Base-by-base conservation (phyloP, 2,329 filamentous ascomycete species). In the Ascochyta clinopodiicola region DNA sequence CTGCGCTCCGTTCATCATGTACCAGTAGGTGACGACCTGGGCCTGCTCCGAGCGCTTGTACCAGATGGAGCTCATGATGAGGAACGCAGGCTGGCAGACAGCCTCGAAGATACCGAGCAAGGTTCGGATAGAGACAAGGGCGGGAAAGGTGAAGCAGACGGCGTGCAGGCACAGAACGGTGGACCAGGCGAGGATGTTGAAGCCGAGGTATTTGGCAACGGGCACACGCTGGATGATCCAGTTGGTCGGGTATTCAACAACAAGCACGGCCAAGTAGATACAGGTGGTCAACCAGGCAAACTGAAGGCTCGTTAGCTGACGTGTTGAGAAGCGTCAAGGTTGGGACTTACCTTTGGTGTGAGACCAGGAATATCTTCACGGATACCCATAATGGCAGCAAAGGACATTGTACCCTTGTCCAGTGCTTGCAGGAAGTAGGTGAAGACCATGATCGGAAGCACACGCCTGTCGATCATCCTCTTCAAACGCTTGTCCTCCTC, bases 1-100 rank as follows among this genome's bases (percentile, higher is more conserved):
- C 68, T 91, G 88, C 0, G 80, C 82, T 2, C 88, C 88, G 68
- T 91, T 91, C 87, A 90, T 91, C 85, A 89, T 89, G 57, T 80
- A 85, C 88, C 88, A 91, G 72, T 86, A 89, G 0, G 86, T 88
- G 3, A 90, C 86, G 5, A 85, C 83, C 0, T 82, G 73, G 0
- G 87, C 83, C 67, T 91, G 88, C 63, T 91, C 88, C 51, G 88
- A 83, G 31, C 87, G 80, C 56, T 84, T 85, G 72, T 91, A 91
- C 88, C 88, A 91, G 79, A 89, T 88, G 31, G 82, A 80, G 0
- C 84, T 88, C 50, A 91, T 79, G 46, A 91, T 77, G 25, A 91
- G 78, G 63, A 91, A 90, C 2, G 82, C 80, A 0, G 88, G 88
- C 69, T 90, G 87, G 67, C 86, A 89, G 34, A 84, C 84, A 0